A percentile compares a stretch with the other conserved stretches of the same genome.
These are phyloP conservation scores for Tulasnella sp. DNA, from an alignment of 768 basidiomycete species.

Conservation along the genomic window DNA sequence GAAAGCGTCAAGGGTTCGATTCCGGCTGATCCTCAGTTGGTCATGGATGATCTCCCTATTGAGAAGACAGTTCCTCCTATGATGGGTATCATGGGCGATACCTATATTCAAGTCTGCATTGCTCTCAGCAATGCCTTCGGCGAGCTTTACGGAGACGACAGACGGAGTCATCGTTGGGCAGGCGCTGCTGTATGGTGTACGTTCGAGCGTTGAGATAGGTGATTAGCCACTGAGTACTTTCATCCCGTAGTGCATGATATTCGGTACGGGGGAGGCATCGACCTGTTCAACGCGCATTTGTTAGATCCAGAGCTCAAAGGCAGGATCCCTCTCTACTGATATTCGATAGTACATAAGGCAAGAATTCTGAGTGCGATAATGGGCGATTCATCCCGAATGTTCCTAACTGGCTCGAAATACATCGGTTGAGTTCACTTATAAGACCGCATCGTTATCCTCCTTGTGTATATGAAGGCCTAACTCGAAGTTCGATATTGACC, in stretches of 20 bases:
- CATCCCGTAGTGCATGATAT: conserved; percentile 3
- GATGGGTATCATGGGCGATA: neutral
- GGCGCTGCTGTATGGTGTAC: conserved; percentile 1
- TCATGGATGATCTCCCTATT: neutral
- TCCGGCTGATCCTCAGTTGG: neutral
- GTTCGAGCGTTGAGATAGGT: neutral
- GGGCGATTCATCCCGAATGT: no score
- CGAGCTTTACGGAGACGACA: neutral
- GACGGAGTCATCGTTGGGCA: neutral
- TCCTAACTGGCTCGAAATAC: no score
- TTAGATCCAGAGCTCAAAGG: neutral
- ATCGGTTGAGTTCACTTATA: no score
- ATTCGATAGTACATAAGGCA: neutral
- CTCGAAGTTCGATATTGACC: no score
- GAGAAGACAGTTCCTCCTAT: neutral
- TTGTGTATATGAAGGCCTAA: no score
- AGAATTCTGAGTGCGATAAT: neutral
- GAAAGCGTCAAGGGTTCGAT: neutral
- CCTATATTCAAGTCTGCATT: neutral
- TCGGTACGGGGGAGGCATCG: conserved; percentile 7
- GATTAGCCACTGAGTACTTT: neutral
- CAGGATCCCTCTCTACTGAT: neutral
- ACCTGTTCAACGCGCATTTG: conserved; percentile 1
- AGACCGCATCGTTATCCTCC: no score
- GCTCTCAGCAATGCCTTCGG: neutral